Evolutionary conservation across 495 filamentous ascomycete species (phyloP), one percentile per base, ranked within the genome.

Genomic region (Coniosporium apollinis): DNA sequence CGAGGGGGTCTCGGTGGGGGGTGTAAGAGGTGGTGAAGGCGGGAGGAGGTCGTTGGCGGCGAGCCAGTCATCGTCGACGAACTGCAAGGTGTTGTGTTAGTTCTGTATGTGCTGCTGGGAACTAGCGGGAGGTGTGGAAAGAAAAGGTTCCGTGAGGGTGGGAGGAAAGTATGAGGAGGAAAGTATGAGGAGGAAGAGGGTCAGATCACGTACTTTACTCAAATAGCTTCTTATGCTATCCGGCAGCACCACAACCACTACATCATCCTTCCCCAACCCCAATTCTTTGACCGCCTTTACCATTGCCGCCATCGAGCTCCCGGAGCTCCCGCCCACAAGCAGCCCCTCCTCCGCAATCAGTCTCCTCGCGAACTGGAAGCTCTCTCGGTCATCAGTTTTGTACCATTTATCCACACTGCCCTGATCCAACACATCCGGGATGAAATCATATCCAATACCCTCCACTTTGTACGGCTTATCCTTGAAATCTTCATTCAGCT

Each of bases 401-500:
- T 94, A 92, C 89, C 89, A 99, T 45, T 76, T 76, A 52, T 93
- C 76, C n/a, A 99, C 80, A 16, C 66, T 52, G 6, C 74, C 52
- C 42, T 76, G 82, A 46, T 92, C 77, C 17, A 99, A 67, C 0
- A 99, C 89, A 24, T 94, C 79, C 4, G 89, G 89, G 35, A 96
- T 79, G 50, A 99, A 99, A 51, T 99, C 89, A 51, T 99, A 99
- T 16, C 89, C 89, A 49, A 99, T 96, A 15, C 89, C 89, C 61
- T 99, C 89, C 0, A 99, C 89, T 61, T 96, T 96, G 53, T 99
- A 99, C 4, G 79, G 65, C 44, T 80, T 76, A 51, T 93, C 82
- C 21, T 66, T 70, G 43, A 78, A 68, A 38, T 78, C 72, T 30
- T 77, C 66, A 46, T 99, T 96, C 35, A 96, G 60, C 5, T 57